Evolutionary conservation across 2,329 filamentous ascomycete species (phyloP), one percentile per base, ranked within the genome.

Genomic region (Septoria petroselini): DNA sequence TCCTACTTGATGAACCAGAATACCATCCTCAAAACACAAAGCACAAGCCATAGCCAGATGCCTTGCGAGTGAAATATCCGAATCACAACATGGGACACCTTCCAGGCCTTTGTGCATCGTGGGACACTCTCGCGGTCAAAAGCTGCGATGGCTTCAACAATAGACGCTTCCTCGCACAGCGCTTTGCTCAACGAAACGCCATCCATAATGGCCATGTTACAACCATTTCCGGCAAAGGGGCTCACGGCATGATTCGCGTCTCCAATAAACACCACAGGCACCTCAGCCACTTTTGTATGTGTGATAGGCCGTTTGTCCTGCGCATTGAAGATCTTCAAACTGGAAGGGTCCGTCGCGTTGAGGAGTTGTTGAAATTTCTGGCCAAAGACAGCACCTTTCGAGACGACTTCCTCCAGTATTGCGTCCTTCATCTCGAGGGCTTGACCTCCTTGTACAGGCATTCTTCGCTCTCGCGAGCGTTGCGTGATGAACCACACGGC

Each of bases 201-300:
- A 55, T 78, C 75, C 45, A 66, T 70, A 19, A 77, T 51, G 2
- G 74, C 75, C 50, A 77, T 57, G 53, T 76, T 77, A 0, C 73
- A 75, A 0, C 76, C 76, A 48, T 70, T 73, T 0, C 76, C 74
- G 4, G 75, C 71, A 61, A 76, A 78, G 0, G 75, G 72, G 43
- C 68, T 75, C 4, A 77, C 66, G 1, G 75, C 74, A 57, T 78
- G 76, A 53, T 78, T 78, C 47, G 68, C 67, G 55, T 78, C 75
- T 8, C 76, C 76, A 17, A 78, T 72, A 42, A 74, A 78, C 7
- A 78, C 58, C 6, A 74, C 65, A 7, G 47, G 42, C 7, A 37
- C 11, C 8, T 14, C 17, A 9, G 31, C 37, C 14, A 27, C 31
- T 18, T 60, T 39, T n/a, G 53, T 48, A 37, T 77, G 73, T 0